Conservation (phyloP, 2,329 filamentous ascomycete genomes). For the Westerdykella aurantiaca region DNA sequence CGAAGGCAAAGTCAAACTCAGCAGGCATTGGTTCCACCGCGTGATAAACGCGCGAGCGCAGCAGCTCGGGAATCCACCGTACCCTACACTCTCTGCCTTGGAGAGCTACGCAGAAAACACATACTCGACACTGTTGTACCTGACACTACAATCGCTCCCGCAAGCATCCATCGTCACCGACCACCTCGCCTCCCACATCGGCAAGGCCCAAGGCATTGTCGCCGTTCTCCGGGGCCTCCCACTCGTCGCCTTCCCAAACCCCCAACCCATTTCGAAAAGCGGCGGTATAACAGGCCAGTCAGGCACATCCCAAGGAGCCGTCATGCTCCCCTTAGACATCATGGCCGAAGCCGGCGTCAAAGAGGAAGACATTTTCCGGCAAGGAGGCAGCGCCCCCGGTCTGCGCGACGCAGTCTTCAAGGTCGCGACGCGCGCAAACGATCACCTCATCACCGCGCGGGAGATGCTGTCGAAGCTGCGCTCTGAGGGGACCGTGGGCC, state of each 20-base stretch:
- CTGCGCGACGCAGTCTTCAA: slow-evolving; percentile 85
- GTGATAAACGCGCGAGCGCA: slow-evolving; percentile 77
- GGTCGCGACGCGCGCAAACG: slow-evolving; percentile 88
- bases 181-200: slow-evolving; percentile 89
- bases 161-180: slow-evolving; percentile 79
- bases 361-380: slow-evolving; percentile 84
- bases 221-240: slow-evolving; percentile 84
- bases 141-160: slow-evolving; percentile 73
- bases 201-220: slow-evolving; percentile 85
- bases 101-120: slow-evolving; percentile 93
- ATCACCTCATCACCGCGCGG: slow-evolving; percentile 87
- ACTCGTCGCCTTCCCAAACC: slow-evolving; percentile 72
- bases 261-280: slow-evolving; percentile 48
- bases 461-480: slow-evolving; percentile 83
- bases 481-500: slow-evolving; percentile 67
- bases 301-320: slow-evolving; percentile 52
- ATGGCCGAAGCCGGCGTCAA: slow-evolving; percentile 76
- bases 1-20: slow-evolving; percentile 46
- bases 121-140: slow-evolving; percentile 86
- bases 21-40: slow-evolving; percentile 54
- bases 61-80: slow-evolving; percentile 77
- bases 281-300: slow-evolving; percentile 33
- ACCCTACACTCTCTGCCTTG: slow-evolving; percentile 63
- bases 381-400: slow-evolving; percentile 70
- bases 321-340: slow-evolving; percentile 80